phyloP scores from a whole-genome alignment of 2,329 filamentous ascomycete genomes.

The Verticillium klebahnii region DNA sequence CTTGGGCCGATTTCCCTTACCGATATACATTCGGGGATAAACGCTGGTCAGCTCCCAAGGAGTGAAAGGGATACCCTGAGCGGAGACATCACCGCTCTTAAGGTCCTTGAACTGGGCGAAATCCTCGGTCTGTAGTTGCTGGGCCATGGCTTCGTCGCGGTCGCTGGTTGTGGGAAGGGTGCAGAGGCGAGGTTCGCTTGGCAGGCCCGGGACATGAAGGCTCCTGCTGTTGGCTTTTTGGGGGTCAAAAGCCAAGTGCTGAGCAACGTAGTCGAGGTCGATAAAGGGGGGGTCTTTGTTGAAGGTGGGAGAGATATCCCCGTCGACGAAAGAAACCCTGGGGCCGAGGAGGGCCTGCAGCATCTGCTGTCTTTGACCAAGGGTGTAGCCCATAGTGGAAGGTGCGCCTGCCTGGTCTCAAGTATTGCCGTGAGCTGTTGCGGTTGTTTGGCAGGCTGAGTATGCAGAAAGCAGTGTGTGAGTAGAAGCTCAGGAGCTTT shows the following conservation, averaged over 20 bases:
- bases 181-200: not conserved
- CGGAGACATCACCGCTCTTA: constrained; percentile 13
- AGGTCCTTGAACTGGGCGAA: constrained; percentile 8
- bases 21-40: constrained; percentile 58
- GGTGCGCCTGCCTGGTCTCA: not conserved
- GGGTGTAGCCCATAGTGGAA: not conserved
- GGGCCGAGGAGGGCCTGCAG: not conserved
- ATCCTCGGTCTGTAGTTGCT: not conserved
- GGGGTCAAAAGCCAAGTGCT: not conserved
- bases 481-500: too few species aligned
- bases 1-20: constrained; percentile 43
- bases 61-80: constrained; percentile 33
- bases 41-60: constrained; percentile 48
- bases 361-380: not conserved
- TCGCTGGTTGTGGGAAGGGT: not conserved
- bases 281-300: not conserved
- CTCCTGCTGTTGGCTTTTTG: not conserved
- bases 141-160: not conserved
- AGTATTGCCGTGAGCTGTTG: not conserved
- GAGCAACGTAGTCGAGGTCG: not conserved
- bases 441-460: not conserved
- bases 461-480: not conserved
- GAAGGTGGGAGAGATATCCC: not conserved
- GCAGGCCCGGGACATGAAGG: not conserved
- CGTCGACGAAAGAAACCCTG: not conserved